Percentiles rank a stretch among this genome's conserved stretches.
Conservation (phyloP, 768 basidiomycete genomes). For the Mycena sanguinolenta region DNA sequence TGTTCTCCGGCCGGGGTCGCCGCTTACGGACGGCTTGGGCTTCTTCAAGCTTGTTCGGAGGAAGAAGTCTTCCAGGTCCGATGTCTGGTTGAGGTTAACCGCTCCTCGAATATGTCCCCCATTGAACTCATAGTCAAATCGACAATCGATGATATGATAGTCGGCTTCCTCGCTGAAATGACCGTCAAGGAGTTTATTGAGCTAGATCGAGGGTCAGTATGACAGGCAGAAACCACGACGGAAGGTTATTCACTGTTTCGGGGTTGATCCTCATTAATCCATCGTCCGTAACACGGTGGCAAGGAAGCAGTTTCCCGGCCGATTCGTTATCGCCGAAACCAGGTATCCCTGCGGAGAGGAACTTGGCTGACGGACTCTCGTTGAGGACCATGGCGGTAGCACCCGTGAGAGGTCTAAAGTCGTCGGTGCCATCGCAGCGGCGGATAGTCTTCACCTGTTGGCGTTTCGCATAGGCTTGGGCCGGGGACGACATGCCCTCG, state of each 20-base stretch:
- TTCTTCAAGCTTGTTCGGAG: slow-evolving; percentile 68
- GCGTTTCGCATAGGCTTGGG: slow-evolving; percentile 83
- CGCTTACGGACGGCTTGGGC: slow-evolving; percentile 80
- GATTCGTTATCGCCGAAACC: slow-evolving; percentile 96
- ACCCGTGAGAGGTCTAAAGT: slow-evolving; percentile 82
- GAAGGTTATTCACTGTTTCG: slow-evolving; percentile 72
- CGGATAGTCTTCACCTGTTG: slow-evolving; percentile 84
- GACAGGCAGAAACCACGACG: slow-evolving; percentile 8
- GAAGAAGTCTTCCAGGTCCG: slow-evolving; percentile 84
- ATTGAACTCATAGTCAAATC: slow-evolving; percentile 95
- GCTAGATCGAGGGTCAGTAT: slow-evolving; percentile 55
- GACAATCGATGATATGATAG: slow-evolving; percentile 93
- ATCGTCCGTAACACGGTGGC: slow-evolving; percentile 93
- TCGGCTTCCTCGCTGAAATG: slow-evolving; percentile 70
- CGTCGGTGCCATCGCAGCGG: slow-evolving; percentile 85
- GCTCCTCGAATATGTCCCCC: slow-evolving; percentile 96
- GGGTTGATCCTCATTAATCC: slow-evolving; percentile 92
- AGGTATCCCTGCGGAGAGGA: slow-evolving; percentile 73
- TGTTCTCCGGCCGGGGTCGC: slow-evolving; percentile 81
- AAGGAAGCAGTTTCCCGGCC: slow-evolving; percentile 93
- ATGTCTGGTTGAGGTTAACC: slow-evolving; percentile 88
- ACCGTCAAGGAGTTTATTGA: slow-evolving; percentile 85
- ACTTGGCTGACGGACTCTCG: slow-evolving; percentile 71
- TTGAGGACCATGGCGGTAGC: slow-evolving; percentile 66
- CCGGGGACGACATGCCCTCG: slow-evolving; percentile 82